These are phyloP conservation scores for Neurospora sp. DNA, from an alignment of 495 filamentous ascomycete species.

Conservation along the genomic window DNA sequence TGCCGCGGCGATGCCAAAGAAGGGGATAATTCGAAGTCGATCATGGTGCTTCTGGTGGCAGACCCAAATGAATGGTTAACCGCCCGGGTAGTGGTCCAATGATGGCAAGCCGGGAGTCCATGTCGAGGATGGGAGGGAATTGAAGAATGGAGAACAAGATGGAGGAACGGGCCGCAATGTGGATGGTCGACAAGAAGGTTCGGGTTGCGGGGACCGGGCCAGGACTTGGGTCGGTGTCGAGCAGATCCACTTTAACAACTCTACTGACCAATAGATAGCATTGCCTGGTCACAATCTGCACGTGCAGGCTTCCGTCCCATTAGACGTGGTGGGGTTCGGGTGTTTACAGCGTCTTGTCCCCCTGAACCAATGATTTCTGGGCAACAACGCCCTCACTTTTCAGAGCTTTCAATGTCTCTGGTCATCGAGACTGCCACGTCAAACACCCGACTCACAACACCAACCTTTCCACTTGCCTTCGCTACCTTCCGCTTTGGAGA, in stretches of 20 bases:
- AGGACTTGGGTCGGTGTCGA: not conserved
- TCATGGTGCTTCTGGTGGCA: not conserved
- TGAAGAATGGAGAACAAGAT: not conserved
- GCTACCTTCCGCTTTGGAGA: not conserved
- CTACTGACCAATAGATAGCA: not conserved
- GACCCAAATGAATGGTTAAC: not conserved
- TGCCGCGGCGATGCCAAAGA: not conserved
- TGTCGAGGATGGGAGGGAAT: not conserved
- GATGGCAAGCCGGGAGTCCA: not conserved
- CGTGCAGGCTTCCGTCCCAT: not conserved
- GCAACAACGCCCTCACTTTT: not conserved
- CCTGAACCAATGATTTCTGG: not conserved
- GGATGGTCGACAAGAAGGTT: not conserved
- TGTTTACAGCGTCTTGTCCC: not conserved
- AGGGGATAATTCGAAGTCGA: not conserved
- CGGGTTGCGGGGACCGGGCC: not conserved
- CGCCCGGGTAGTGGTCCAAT: not conserved
- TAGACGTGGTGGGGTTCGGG: not conserved
- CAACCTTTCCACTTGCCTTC: not conserved
- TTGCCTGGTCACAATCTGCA: not conserved
- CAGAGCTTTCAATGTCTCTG: not conserved
- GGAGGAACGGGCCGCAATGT: not conserved
- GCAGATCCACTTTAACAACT: not conserved
- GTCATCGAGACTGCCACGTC: not conserved
- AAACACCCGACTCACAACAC: not conserved